Conservation (phyloP, 2,329 filamentous ascomycete species). For the Neoascochyta sp. region DNA sequence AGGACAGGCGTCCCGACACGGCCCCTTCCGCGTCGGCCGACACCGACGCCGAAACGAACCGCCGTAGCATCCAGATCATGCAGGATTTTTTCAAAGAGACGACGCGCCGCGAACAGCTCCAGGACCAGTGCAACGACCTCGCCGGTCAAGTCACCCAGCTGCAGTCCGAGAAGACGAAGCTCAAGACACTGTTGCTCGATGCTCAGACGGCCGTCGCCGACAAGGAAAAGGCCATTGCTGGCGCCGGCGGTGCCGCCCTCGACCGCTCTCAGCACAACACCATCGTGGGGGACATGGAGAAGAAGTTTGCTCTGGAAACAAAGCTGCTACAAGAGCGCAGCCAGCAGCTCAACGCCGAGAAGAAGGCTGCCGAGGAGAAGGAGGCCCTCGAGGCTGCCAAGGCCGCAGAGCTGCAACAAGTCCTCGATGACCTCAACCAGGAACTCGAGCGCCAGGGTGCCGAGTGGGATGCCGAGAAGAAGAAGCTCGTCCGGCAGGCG, state of each 20-base stretch:
- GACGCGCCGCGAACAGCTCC: constrained; percentile 33
- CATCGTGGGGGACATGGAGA: constrained; percentile 34
- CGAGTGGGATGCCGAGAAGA: constrained; percentile 37
- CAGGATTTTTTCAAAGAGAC: constrained; percentile 41
- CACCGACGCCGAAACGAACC: constrained; percentile 29
- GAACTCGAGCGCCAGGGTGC: constrained; percentile 35
- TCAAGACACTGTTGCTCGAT: constrained; percentile 32
- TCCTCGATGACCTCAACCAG: constrained; percentile 33
- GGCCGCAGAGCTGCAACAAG: constrained; percentile 34
- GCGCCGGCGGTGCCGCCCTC: constrained; percentile 13
- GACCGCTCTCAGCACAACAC: constrained; percentile 20
- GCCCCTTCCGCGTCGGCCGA: constrained; percentile 31
- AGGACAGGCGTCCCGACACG: constrained; percentile 28
- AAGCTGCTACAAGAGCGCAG: constrained; percentile 31
- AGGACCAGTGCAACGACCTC: constrained; percentile 35
- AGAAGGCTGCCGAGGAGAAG: constrained; percentile 27
- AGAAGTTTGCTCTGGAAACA: constrained; percentile 34
- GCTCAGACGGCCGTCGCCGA: constrained; percentile 29
- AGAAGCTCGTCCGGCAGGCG: constrained; percentile 33
- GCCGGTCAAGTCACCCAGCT: constrained; percentile 31
- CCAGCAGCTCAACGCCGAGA: constrained; percentile 31
- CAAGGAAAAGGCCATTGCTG: constrained; percentile 29
- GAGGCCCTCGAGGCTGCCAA: constrained; percentile 31
- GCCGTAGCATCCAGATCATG: constrained; percentile 36
- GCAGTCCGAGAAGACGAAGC: constrained; percentile 27